Percentiles rank a stretch among this genome's conserved stretches.
Evolutionary conservation across 2,329 filamentous ascomycete species (phyloP).

Genomic region (Lecanicillium sp.): DNA sequence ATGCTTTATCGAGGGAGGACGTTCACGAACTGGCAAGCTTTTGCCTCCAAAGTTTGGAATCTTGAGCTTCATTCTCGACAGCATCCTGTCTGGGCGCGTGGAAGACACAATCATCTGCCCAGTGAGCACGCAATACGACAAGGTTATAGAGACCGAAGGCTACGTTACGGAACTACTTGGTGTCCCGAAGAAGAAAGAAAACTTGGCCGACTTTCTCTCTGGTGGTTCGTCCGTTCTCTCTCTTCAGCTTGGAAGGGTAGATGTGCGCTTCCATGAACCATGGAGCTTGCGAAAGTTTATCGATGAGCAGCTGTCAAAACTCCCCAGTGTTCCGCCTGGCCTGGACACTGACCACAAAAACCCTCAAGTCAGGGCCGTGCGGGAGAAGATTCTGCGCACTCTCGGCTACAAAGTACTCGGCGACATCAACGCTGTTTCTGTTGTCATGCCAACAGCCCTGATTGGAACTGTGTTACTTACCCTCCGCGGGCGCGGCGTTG

Average conservation of each 20-base stretch:
- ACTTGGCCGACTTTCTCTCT: constrained; percentile 80
- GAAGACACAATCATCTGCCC: constrained; percentile 90
- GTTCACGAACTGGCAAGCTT: constrained; percentile 88
- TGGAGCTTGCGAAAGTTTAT: constrained; percentile 87
- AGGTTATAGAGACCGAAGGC: constrained; percentile 95
- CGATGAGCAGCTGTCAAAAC: constrained; percentile 58
- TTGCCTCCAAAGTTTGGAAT: constrained; percentile 94
- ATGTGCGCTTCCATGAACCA: constrained; percentile 92
- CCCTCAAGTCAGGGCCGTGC: constrained; percentile 43
- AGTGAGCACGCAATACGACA: constrained; percentile 96
- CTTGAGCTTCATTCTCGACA: constrained; percentile 83
- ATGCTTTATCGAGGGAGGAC: constrained; percentile 94
- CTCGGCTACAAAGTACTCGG: constrained; percentile 87
- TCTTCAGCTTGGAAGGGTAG: constrained; percentile 80
- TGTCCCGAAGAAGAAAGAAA: constrained; percentile 92
- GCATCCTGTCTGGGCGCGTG: constrained; percentile 77
- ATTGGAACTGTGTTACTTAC: constrained; percentile 92
- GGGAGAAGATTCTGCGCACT: constrained; percentile 71
- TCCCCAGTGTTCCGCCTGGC: constrained; percentile 34
- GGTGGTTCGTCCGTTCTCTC: constrained; percentile 79
- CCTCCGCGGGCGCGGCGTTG: constrained; percentile 82
- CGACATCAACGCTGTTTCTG: constrained; percentile 92
- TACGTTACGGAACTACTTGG: constrained; percentile 93
- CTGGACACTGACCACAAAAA: constrained; percentile 38
- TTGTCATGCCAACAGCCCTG: constrained; percentile 95